Evolutionary conservation across 2,329 filamentous ascomycete species (phyloP).

Genomic region (Tricladium varicosporioides): DNA sequence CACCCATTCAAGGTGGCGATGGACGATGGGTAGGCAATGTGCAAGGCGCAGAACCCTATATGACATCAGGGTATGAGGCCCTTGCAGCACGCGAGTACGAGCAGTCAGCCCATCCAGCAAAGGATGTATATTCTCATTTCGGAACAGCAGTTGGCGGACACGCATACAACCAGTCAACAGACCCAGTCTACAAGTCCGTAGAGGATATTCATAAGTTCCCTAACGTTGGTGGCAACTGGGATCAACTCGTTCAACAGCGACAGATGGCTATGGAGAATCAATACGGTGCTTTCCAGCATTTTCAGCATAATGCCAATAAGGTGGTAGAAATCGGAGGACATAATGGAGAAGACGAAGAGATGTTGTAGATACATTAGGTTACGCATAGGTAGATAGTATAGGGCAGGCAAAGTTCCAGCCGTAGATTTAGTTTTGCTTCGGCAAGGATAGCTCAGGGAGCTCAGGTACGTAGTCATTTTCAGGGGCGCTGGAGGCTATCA

Average conservation of each 20-base stretch:
- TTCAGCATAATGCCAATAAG: conserved; percentile 19
- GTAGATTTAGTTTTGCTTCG: conserved; percentile 19
- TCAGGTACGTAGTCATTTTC: neutral
- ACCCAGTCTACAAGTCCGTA: conserved; percentile 60
- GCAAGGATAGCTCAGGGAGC: neutral
- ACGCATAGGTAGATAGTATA: conserved; percentile 21
- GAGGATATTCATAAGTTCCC: conserved; percentile 26
- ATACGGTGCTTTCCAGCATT: conserved; percentile 28
- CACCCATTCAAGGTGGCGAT: conserved; percentile 50
- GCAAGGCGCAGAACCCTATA: conserved; percentile 60
- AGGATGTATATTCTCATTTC: conserved; percentile 45
- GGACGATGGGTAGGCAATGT: conserved; percentile 46
- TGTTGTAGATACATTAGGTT: conserved; percentile 32
- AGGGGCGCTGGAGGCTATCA: conserved; percentile 6
- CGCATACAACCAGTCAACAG: conserved; percentile 56
- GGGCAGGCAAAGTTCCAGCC: conserved; percentile 19
- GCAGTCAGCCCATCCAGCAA: conserved; percentile 41
- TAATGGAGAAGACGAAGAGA: conserved; percentile 33
- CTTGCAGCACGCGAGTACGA: conserved; percentile 64
- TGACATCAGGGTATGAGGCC: conserved; percentile 76
- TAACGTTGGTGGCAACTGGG: conserved; percentile 28
- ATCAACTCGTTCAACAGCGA: conserved; percentile 22
- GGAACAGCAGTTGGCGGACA: conserved; percentile 39
- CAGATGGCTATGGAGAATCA: conserved; percentile 34
- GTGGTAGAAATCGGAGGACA: conserved; percentile 18